phyloP scores from a whole-genome alignment of 495 filamentous ascomycete species.

The Aspergillus indologenus region DNA sequence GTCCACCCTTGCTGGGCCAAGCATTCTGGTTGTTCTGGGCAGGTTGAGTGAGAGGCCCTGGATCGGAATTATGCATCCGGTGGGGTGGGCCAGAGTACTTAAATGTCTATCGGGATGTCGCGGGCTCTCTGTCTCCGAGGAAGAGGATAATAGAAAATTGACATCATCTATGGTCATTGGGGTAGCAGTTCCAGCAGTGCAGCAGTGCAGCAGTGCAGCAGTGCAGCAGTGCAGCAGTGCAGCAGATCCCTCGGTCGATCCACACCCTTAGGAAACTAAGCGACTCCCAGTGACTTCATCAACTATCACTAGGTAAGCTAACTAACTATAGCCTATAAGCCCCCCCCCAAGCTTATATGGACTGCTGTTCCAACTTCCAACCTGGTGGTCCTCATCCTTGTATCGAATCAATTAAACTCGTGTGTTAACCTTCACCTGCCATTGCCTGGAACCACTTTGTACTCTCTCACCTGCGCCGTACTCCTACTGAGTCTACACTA shows the following conservation, averaged over 20 bases:
- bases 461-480: no score
- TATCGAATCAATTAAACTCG: background rate
- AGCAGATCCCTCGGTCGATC: constrained; percentile 5
- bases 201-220: background rate
- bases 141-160: no score
- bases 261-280: background rate
- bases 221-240: background rate
- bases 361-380: constrained; percentile 1
- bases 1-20: constrained; percentile 25
- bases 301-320: no score
- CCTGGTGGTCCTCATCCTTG: background rate
- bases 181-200: background rate
- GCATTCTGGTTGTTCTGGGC: constrained; percentile 21
- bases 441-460: background rate
- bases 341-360: background rate
- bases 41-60: background rate
- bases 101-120: background rate
- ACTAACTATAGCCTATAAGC: no score
- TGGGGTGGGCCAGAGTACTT: background rate
- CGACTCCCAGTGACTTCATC: constrained; percentile 14
- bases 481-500: no score
- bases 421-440: background rate
- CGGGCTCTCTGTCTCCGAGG: no score
- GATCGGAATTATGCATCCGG: background rate
- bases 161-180: constrained; percentile 11